Evolutionary conservation across 2,329 filamentous ascomycete genomes (phyloP).

Genomic region (Xylariaceae sp.): DNA sequence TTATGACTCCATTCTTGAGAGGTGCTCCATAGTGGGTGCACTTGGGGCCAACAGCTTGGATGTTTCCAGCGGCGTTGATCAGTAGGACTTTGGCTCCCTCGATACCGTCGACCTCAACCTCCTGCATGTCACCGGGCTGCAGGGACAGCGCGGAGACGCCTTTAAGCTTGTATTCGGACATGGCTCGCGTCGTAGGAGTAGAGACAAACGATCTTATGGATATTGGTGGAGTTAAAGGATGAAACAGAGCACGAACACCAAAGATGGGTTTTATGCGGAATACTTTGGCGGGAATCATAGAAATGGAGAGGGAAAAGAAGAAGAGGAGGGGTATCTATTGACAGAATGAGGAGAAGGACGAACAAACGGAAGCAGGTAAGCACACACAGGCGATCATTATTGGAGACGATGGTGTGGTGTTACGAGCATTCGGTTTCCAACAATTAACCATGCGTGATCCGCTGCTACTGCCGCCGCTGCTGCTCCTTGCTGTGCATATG

Average conservation of each 20-base stretch:
- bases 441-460: too few species aligned
- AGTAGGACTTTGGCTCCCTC: slow-evolving; percentile 83
- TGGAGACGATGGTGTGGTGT: too few species aligned
- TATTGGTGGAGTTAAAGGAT: slow-evolving; percentile 6
- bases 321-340: too few species aligned
- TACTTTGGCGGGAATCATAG: too few species aligned
- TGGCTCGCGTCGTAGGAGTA: slow-evolving; percentile 32
- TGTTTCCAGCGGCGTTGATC: slow-evolving; percentile 69
- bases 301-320: too few species aligned
- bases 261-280: slow-evolving; percentile 11
- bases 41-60: slow-evolving; percentile 76
- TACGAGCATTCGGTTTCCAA: too few species aligned
- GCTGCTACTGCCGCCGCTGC: too few species aligned
- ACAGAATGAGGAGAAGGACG: too few species aligned
- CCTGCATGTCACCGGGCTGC: slow-evolving; percentile 76
- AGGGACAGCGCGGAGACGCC: slow-evolving; percentile 70
- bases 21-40: slow-evolving; percentile 94
- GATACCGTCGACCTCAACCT: slow-evolving; percentile 87
- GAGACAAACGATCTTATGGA: slow-evolving; percentile 12
- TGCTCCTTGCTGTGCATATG: too few species aligned
- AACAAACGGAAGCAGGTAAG: too few species aligned
- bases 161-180: slow-evolving; percentile 69
- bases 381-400: too few species aligned
- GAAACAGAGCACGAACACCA: slow-evolving; percentile 11
- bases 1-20: slow-evolving; percentile 78